Evolutionary conservation across 2,329 filamentous ascomycete genomes (phyloP).

Genomic region (Cladophialophora exuberans): DNA sequence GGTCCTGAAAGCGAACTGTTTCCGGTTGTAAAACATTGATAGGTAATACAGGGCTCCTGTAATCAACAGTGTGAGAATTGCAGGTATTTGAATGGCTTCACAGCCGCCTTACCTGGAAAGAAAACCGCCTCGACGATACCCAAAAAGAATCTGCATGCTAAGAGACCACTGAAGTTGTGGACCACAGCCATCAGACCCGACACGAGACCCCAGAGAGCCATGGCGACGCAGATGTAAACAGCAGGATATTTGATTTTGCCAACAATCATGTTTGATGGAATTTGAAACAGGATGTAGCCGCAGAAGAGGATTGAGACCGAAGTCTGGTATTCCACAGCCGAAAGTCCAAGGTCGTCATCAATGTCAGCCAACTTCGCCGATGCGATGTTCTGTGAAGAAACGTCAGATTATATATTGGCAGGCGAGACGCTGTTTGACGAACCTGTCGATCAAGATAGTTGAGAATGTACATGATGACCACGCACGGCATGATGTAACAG

Average conservation of each 20-base stretch:
- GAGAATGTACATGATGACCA: slow-evolving; percentile 29
- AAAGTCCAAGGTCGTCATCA: slow-evolving; percentile 45
- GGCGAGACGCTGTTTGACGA: not conserved
- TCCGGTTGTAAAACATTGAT: slow-evolving; percentile 47
- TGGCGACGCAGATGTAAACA: slow-evolving; percentile 57
- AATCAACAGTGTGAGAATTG: not conserved
- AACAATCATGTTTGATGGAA: slow-evolving; percentile 55
- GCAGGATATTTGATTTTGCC: slow-evolving; percentile 56
- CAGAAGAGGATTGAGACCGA: slow-evolving; percentile 54
- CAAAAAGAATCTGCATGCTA: slow-evolving; percentile 61
- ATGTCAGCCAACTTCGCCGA: slow-evolving; percentile 57
- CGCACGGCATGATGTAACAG: slow-evolving; percentile 21
- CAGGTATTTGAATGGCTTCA: not conserved
- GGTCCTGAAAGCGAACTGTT: slow-evolving; percentile 60
- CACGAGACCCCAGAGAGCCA: slow-evolving; percentile 64
- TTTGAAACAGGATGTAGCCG: slow-evolving; percentile 63
- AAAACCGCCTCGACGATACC: slow-evolving; percentile 67
- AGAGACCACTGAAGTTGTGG: slow-evolving; percentile 58
- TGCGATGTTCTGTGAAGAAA: slow-evolving; percentile 56
- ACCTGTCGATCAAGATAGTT: slow-evolving; percentile 66
- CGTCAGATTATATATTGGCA: not conserved
- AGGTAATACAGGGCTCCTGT: slow-evolving; percentile 45
- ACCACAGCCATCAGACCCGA: slow-evolving; percentile 61
- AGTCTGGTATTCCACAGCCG: slow-evolving; percentile 39
- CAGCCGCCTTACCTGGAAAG: slow-evolving; percentile 51